phyloP scores from a whole-genome alignment of 164 flowering plant genomes.

The Magnolia sinica region DNA sequence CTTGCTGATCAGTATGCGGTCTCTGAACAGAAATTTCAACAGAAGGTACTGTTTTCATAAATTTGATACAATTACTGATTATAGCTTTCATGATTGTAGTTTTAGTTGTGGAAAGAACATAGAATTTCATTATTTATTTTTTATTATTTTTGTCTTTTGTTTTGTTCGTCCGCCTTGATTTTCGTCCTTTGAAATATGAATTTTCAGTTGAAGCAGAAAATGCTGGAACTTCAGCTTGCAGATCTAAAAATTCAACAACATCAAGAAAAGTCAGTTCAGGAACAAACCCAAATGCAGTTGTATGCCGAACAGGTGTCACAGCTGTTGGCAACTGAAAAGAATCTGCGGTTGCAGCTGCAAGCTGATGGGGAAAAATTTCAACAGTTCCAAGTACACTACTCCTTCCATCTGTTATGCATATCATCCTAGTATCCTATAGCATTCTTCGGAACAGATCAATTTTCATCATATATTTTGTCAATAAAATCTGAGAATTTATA shows the following conservation, averaged over 20 bases:
- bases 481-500: background rate
- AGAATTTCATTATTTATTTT: background rate
- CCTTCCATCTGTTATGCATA: conserved; percentile 3
- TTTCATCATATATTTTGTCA: background rate
- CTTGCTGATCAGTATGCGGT: conserved; percentile 73
- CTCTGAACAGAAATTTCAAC: conserved; percentile 76
- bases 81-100: background rate
- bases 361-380: conserved; percentile 96
- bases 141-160: background rate
- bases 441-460: background rate
- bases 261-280: conserved; percentile 75
- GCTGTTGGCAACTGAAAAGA: conserved; percentile 79
- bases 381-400: conserved; percentile 72
- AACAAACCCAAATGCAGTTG: conserved; percentile 76
- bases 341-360: conserved; percentile 70
- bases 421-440: background rate
- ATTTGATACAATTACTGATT: background rate
- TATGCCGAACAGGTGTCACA: conserved; percentile 92
- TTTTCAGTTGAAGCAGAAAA: conserved; percentile 82
- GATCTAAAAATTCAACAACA: conserved; percentile 81
- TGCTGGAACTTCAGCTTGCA: conserved; percentile 84
- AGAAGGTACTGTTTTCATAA: conserved; percentile 48
- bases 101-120: background rate
- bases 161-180: background rate
- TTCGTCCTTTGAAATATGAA: conserved; percentile 15